Conservation (phyloP, 805 yeast genomes). For the Sugiyamaella lignohabitans region DNA sequence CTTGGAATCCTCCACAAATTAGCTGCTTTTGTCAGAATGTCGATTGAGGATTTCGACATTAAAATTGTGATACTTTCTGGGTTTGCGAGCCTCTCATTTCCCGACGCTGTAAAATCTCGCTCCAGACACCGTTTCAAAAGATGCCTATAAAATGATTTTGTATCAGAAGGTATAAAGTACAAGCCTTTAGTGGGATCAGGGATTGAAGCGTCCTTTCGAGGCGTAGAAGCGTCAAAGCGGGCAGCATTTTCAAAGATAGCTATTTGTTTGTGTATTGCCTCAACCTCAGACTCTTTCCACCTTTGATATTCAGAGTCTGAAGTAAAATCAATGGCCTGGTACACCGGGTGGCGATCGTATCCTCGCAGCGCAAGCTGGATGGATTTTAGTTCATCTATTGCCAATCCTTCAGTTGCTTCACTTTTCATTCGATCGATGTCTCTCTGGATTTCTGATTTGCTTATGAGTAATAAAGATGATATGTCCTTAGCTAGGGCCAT, state of each 20-base stretch:
- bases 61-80: conserved; percentile 22
- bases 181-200: conserved; percentile 2
- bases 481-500: conserved; percentile 48
- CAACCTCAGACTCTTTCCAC: conserved; percentile 40
- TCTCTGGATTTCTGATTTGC: conserved; percentile 45
- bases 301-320: conserved; percentile 29
- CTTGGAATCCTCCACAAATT: conserved; percentile 54
- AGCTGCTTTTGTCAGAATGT: conserved; percentile 41
- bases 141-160: conserved; percentile 37
- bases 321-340: conserved; percentile 35
- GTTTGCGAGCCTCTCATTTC: conserved; percentile 15
- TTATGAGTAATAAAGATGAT: conserved; percentile 44
- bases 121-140: conserved; percentile 41
- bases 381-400: conserved; percentile 31
- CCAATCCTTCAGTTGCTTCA: conserved; percentile 32
- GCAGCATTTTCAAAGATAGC: conserved; percentile 10
- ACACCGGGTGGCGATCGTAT: conserved; percentile 30
- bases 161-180: conserved; percentile 38
- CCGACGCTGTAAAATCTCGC: conserved; percentile 29
- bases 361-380: conserved; percentile 22
- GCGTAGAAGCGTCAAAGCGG: no score
- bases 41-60: conserved; percentile 40
- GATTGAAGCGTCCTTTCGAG: background rate
- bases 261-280: conserved; percentile 30
- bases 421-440: conserved; percentile 44